Base-by-base conservation (phyloP, 139 green algal species). In the Dunaliella primolecta region DNA sequence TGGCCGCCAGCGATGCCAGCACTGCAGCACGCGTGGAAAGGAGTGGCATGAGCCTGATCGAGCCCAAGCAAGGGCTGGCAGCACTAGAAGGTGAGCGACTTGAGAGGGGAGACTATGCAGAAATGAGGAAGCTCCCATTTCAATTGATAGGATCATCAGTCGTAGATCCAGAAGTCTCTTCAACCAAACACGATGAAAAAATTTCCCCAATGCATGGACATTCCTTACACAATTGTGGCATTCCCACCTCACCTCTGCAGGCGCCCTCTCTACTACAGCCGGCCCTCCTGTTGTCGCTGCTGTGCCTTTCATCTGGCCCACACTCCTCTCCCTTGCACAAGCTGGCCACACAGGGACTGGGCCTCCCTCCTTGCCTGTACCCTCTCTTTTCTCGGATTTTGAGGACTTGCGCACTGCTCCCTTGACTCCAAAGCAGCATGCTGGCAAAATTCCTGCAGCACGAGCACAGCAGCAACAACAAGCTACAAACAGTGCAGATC, bases 1-100 rank as follows among this genome's bases (percentile, higher is more conserved):
- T 96, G 93, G 91, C 93, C 38, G 87, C 80, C 0, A 77, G 57
- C 32, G 64, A 82, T 35, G 85, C 92, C 88, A 72, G 84, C 70
- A 93, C 88, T 15, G 83, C 89, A 15, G 87, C 81, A 36, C 79
- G 81, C 21, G 84, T 96, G 84, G 90, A 93, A 92, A 37, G 91
- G 46, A 88, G 93, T 84, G 94, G 94, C 82, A 93, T 95, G 89
- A 83, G 80, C 35, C 78, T 95, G n/a, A 81, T 97, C 31, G 77
- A 78, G 29, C 87, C 94, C 29, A 74, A 81, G 32, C 36, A 82
- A 31, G 94, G 93, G 21, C 80, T 97, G 80, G 79, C 81, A 29
- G 92, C 89, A 29, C 88, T 96, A 25, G 56, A 64, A 64, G 87
- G 33, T 57, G 77, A 21, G 70, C 88, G 35, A 23, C 88, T 2